Conservation (phyloP, 75 land plant genomes). For the Cupressus sempervirens region DNA sequence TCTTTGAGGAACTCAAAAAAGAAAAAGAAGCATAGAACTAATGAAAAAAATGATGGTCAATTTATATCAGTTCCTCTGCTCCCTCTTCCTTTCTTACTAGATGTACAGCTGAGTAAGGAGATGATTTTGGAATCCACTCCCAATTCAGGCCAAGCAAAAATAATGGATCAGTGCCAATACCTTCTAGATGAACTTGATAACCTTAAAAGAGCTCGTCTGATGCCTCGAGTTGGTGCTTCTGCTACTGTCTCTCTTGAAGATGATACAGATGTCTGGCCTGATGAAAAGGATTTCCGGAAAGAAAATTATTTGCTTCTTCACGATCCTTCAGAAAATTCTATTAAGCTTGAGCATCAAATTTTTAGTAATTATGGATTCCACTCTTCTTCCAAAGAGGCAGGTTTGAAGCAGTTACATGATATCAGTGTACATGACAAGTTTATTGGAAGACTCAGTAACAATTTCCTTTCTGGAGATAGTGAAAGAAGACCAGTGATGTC, state of each 20-base stretch:
- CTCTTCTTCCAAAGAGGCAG: neutral
- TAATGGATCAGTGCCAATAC: slow-evolving; percentile 17
- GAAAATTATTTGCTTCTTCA: slow-evolving; percentile 20
- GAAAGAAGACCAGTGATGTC: neutral
- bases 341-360: no score
- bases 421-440: neutral
- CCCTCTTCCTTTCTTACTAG: slow-evolving; percentile 45
- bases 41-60: slow-evolving; percentile 14
- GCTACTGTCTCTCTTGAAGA: slow-evolving; percentile 33
- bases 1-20: slow-evolving; percentile 25
- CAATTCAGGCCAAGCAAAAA: slow-evolving; percentile 9
- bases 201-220: slow-evolving; percentile 5
- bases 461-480: neutral
- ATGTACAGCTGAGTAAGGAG: slow-evolving; percentile 11
- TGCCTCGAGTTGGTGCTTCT: slow-evolving; percentile 3
- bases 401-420: neutral
- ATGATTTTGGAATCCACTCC: neutral
- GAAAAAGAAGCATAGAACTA: slow-evolving; percentile 29
- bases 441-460: neutral
- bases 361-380: neutral
- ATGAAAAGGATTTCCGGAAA: neutral
- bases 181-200: slow-evolving; percentile 20
- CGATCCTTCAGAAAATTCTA: slow-evolving; percentile 16
- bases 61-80: slow-evolving; percentile 47
- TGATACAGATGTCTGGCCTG: slow-evolving; percentile 19